Conservation (phyloP, 306 rosid genomes). For the Cucurbita argyrosperma region DNA sequence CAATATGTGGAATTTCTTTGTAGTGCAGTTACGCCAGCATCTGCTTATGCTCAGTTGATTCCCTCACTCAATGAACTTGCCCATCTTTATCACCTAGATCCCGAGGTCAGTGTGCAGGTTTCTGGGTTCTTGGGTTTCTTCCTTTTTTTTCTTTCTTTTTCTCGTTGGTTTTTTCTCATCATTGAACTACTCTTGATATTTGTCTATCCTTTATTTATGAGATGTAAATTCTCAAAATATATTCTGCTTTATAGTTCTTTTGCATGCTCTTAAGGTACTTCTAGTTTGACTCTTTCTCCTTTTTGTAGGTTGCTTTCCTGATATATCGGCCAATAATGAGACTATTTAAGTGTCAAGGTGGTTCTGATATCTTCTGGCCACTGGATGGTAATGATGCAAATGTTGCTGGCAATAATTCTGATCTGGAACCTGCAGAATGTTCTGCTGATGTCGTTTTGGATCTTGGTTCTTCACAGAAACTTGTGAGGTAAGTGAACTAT, state of each 20-base stretch:
- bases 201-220: background rate
- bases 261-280: background rate
- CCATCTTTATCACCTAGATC: slow-evolving; percentile 85
- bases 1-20: slow-evolving; percentile 87
- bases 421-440: slow-evolving; percentile 35
- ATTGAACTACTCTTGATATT: background rate
- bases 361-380: slow-evolving; percentile 76
- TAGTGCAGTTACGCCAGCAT: slow-evolving; percentile 70
- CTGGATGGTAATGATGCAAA: slow-evolving; percentile 38
- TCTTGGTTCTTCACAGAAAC: slow-evolving; percentile 45
- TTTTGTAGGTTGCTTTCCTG: slow-evolving; percentile 73
- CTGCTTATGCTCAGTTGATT: slow-evolving; percentile 61
- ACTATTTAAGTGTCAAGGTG: slow-evolving; percentile 57
- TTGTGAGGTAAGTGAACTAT: slow-evolving; percentile 31
- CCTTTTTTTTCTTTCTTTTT: background rate
- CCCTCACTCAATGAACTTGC: slow-evolving; percentile 78
- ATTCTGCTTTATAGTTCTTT: background rate
- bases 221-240: background rate
- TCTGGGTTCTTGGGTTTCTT: background rate
- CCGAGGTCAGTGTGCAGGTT: slow-evolving; percentile 44
- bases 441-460: slow-evolving; percentile 51
- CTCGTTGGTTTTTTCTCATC: background rate
- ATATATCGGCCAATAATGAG: slow-evolving; percentile 95
- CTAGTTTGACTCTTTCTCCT: background rate
- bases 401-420: slow-evolving; percentile 31